Evolutionary conservation across 2,329 filamentous ascomycete genomes (phyloP).

Genomic region (Teratosphaeria gauchensis): DNA sequence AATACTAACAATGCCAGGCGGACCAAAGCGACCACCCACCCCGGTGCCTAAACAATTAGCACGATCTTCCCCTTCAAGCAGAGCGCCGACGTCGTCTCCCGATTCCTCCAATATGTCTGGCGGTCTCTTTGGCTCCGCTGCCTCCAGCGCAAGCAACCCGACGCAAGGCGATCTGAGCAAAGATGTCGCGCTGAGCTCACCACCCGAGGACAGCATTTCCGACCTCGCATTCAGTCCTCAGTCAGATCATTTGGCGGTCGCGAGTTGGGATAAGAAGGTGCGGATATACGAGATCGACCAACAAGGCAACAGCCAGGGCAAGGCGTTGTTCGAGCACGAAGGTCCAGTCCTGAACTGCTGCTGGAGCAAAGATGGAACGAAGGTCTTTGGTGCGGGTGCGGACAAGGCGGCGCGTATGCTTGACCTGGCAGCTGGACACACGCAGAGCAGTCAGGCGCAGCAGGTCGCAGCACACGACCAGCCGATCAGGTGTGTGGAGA

Average conservation of each 20-base stretch:
- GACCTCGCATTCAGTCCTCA: conserved; percentile 73
- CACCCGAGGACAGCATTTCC: conserved; percentile 82
- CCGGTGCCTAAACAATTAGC: conserved; percentile 35
- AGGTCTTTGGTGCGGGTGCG: conserved; percentile 76
- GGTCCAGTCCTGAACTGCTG: conserved; percentile 74
- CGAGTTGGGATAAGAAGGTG: conserved; percentile 97
- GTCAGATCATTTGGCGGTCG: conserved; percentile 73
- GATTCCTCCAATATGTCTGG: conserved; percentile 50
- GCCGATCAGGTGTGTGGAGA: conserved; percentile 68
- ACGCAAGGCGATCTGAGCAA: conserved; percentile 86
- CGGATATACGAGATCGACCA: conserved; percentile 84
- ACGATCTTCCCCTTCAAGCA: conserved; percentile 38
- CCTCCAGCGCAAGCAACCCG: conserved; percentile 48
- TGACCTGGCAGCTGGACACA: conserved; percentile 56
- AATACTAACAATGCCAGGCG: neutral
- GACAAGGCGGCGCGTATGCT: conserved; percentile 86
- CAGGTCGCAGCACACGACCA: conserved; percentile 79
- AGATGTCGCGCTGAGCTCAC: conserved; percentile 68
- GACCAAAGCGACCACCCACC: neutral
- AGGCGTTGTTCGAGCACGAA: conserved; percentile 77
- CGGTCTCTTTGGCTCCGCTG: conserved; percentile 44
- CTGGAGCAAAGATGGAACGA: conserved; percentile 89
- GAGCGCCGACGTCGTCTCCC: conserved; percentile 50
- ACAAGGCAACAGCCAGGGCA: conserved; percentile 71
- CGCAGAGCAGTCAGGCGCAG: conserved; percentile 18